Evolutionary conservation across 768 basidiomycete genomes (phyloP).

Genomic region (Clathrus columnatus): DNA sequence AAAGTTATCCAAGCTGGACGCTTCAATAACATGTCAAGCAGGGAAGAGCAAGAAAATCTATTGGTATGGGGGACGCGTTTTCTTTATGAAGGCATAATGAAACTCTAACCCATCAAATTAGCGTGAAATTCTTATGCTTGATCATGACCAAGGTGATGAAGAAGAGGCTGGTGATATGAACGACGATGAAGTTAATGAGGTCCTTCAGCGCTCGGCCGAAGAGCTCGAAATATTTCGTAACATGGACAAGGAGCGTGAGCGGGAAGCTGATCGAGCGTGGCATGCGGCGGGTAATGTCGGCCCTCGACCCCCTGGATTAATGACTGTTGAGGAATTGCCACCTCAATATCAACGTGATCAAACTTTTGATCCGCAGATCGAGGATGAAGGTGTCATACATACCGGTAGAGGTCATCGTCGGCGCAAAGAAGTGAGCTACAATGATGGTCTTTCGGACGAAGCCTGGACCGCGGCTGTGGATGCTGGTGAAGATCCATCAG

Average conservation of each 20-base stretch:
- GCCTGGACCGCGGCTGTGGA: constrained; percentile 86
- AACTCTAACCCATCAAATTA: constrained; percentile 23
- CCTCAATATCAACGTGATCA: constrained; percentile 84
- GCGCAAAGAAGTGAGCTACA: constrained; percentile 82
- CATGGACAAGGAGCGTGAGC: constrained; percentile 76
- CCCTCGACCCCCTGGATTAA: constrained; percentile 66
- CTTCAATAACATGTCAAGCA: constrained; percentile 97
- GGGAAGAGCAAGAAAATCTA: constrained; percentile 95
- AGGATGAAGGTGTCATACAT: constrained; percentile 47
- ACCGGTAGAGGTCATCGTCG: constrained; percentile 83
- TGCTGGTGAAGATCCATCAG: constrained; percentile 73
- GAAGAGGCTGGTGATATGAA: constrained; percentile 90
- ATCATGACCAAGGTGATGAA: constrained; percentile 84
- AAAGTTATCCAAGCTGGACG: constrained; percentile 99
- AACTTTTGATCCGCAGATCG: constrained; percentile 47
- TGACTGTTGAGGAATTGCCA: constrained; percentile 84
- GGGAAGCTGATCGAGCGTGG: constrained; percentile 58
- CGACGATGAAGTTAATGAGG: constrained; percentile 89
- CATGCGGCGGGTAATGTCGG: constrained; percentile 65
- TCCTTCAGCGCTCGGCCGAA: constrained; percentile 78
- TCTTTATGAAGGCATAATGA: not conserved
- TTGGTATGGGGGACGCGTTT: constrained; percentile 49
- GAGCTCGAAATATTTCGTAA: constrained; percentile 70
- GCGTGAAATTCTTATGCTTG: constrained; percentile 68
- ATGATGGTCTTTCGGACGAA: constrained; percentile 89